Percentiles rank a stretch among this genome's conserved stretches.
Conservation (phyloP, 2,329 filamentous ascomycete genomes). For the Fonsecaea nubica region DNA sequence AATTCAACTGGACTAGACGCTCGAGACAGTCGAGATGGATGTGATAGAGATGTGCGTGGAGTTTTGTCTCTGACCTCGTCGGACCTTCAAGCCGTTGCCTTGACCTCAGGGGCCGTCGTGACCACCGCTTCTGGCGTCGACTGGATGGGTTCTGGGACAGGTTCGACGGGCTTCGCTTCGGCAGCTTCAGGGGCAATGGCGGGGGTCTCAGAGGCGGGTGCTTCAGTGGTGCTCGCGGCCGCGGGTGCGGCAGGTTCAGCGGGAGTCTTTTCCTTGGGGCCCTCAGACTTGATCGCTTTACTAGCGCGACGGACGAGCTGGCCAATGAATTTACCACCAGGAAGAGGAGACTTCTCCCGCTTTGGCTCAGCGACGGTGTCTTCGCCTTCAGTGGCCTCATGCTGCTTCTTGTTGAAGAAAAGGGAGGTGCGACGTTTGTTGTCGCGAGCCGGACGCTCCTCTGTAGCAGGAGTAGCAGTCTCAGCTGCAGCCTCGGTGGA, state of each 20-base stretch:
- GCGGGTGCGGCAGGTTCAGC: constrained; percentile 40
- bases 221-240: constrained; percentile 26
- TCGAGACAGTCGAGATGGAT: constrained; percentile 38
- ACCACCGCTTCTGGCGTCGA: constrained; percentile 28
- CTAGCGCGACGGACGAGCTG: constrained; percentile 58
- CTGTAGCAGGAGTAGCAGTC: constrained; percentile 43
- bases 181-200: constrained; percentile 41
- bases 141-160: constrained; percentile 32
- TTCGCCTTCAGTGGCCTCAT: constrained; percentile 52
- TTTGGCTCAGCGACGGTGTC: constrained; percentile 55
- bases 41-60: constrained; percentile 39
- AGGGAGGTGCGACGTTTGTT: constrained; percentile 60
- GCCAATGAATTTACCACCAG: constrained; percentile 49
- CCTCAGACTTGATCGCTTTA: constrained; percentile 54
- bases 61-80: constrained; percentile 41
- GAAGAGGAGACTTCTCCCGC: constrained; percentile 47
- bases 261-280: constrained; percentile 42
- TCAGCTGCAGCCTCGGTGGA: constrained; percentile 34
- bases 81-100: constrained; percentile 42
- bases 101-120: constrained; percentile 36
- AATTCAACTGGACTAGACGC: constrained; percentile 41
- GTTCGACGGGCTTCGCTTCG: constrained; percentile 33
- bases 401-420: constrained; percentile 63
- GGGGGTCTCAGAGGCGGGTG: constrained; percentile 40
- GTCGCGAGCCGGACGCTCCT: constrained; percentile 50